A percentile compares a stretch with the other conserved stretches of the same genome.
These are phyloP conservation scores for Saturnispora hagleri DNA, from an alignment of 805 yeast genomes.

Conservation along the genomic window DNA sequence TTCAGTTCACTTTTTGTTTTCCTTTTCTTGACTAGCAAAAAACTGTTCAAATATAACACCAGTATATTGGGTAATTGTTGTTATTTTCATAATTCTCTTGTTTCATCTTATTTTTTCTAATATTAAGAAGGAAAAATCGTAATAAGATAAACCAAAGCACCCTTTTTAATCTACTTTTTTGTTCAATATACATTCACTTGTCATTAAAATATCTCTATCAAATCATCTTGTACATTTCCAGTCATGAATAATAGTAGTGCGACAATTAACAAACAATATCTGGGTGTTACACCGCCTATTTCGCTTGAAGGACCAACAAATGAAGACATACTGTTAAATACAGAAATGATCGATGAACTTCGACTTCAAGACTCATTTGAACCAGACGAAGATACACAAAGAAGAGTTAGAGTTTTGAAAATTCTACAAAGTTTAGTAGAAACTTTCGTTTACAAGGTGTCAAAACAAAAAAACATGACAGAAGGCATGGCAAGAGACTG, in stretches of 20 bases:
- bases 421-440: conserved; percentile 64
- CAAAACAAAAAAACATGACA: conserved; percentile 78
- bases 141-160: too few species aligned
- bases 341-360: conserved; percentile 64
- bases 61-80: not conserved
- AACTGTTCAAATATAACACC: not conserved
- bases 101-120: not conserved
- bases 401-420: conserved; percentile 66
- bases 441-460: conserved; percentile 77
- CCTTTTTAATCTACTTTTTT: too few species aligned
- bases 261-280: conserved; percentile 22
- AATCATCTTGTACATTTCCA: not conserved
- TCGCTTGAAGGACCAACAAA: conserved; percentile 80
- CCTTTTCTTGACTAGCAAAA: not conserved
- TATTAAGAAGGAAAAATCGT: not conserved
- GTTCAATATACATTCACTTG: too few species aligned
- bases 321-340: conserved; percentile 69
- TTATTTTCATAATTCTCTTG: not conserved
- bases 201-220: too few species aligned
- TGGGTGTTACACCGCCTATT: conserved; percentile 77
- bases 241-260: not conserved
- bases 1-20: not conserved
- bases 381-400: conserved; percentile 71
- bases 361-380: conserved; percentile 85
- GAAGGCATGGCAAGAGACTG: conserved; percentile 97